Conservation (phyloP, 163 green algal species). For the Scenedesmus sp. region DNA sequence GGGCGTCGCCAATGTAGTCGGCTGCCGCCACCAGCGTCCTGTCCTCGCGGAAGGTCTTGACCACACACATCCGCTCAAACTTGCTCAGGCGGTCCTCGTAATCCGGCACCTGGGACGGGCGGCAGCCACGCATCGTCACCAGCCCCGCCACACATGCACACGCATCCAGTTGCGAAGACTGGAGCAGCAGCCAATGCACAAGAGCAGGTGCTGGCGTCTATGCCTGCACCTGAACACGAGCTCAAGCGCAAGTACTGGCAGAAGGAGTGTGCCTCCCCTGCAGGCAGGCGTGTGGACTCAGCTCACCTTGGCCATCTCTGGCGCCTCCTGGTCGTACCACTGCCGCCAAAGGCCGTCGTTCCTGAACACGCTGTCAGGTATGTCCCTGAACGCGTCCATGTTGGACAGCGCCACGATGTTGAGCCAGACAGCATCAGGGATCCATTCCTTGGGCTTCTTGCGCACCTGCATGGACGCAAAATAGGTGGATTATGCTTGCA, state of each 20-base stretch:
- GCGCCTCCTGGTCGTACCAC: constrained; percentile 95
- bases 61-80: constrained; percentile 95
- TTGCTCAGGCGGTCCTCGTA: constrained; percentile 88
- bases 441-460: constrained; percentile 91
- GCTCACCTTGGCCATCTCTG: constrained; percentile 83
- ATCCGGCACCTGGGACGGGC: constrained; percentile 81
- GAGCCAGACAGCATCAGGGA: constrained; percentile 92
- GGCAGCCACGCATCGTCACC: too few relatives aligned
- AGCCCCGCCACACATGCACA: too few relatives aligned
- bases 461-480: constrained; percentile 57
- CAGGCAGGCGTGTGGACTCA: not conserved
- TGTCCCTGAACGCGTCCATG: constrained; percentile 89
- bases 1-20: constrained; percentile 88
- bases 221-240: not conserved
- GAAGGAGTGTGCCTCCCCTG: not conserved
- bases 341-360: constrained; percentile 92
- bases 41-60: constrained; percentile 95
- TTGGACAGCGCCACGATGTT: constrained; percentile 85
- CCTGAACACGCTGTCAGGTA: constrained; percentile 85
- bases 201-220: not conserved
- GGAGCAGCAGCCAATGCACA: too few relatives aligned
- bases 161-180: too few relatives aligned
- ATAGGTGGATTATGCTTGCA: not conserved
- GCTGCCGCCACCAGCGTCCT: constrained; percentile 88
- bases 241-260: not conserved